phyloP scores from a whole-genome alignment of 106 monocot species.

The Allium fistulosum region DNA sequence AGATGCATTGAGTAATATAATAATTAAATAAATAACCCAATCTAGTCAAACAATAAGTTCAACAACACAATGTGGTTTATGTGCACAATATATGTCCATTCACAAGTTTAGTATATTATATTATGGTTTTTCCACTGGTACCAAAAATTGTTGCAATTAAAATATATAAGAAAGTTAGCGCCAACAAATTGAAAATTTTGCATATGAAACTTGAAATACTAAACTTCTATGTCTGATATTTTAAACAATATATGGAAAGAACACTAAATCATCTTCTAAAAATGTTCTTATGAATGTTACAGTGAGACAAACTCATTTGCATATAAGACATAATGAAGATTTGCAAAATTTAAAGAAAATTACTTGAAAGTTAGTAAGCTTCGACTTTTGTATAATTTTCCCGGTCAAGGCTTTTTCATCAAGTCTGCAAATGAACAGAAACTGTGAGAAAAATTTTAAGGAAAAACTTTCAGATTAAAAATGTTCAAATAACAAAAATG shows the following conservation, averaged over 20 bases:
- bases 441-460: constrained; percentile 4
- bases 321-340: not conserved
- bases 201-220: too few relatives aligned
- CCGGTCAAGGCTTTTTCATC: constrained; percentile 59
- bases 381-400: constrained; percentile 52
- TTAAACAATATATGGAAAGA: too few relatives aligned
- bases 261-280: too few relatives aligned
- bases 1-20: too few relatives aligned
- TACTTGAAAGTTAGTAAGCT: constrained; percentile 80
- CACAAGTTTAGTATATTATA: constrained; percentile 1
- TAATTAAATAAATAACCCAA: too few relatives aligned
- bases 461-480: not conserved
- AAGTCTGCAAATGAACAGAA: constrained; percentile 35
- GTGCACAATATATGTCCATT: not conserved
- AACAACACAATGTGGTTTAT: not conserved
- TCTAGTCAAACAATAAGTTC: not conserved
- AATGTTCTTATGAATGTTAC: too few relatives aligned
- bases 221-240: too few relatives aligned
- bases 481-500: not conserved
- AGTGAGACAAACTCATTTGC: not conserved
- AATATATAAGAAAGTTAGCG: too few relatives aligned
- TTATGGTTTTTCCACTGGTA: not conserved
- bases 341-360: not conserved
- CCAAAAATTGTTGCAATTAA: not conserved
- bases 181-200: too few relatives aligned